Base-by-base conservation (phyloP, 2,329 filamentous ascomycete genomes). In the Anthostomella pinea region DNA sequence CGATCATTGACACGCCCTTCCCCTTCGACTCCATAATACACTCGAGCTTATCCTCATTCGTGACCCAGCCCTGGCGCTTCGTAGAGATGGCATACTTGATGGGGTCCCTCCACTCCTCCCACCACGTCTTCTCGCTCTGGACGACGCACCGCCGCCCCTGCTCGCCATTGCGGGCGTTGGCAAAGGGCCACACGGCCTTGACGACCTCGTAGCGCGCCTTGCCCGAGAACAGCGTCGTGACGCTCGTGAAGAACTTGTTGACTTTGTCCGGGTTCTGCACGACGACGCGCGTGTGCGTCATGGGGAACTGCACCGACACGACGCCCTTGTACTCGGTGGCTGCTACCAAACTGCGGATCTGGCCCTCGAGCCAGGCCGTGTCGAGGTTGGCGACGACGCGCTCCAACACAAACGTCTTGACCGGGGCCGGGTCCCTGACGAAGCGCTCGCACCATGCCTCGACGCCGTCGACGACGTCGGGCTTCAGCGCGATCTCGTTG, bases 41-140 rank as follows among this genome's bases (percentile, higher is more conserved):
- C 51, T 76, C 72, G 6, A 76, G 62, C 45, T 71, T 74, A 41
- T 76, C 72, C 51, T 75, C 72, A 37, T 70, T 70, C 2, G 72
- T 74, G 7, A 76, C 67, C 62, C 66, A 71, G 17, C 67, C 67
- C 4, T 61, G 52, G 5, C 67, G 56, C 39, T 62, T 65, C 18
- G 55, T 56, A n/a, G 45, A 48, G 21, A 63, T 49, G 16, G 57
- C 57, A 41, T 65, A 64, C 36, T 56, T 60, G 45, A 72, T 65
- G 1, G 65, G 60, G 40, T 70, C 66, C 37, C 58, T 67, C 71
- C 71, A 75, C 45, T 72, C 69, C 32, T 61, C 60, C 69, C 73
- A 79, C 74, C 75, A 79, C 3, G 63, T 64, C 51, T 75, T 72
- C 55, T 79, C 74, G 39, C 65, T 73, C 54, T 76, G 72, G n/a